Percentiles rank a stretch among this genome's conserved stretches.
Evolutionary conservation across 441 rosid species (phyloP).

Genomic region (Lepidium campestre): DNA sequence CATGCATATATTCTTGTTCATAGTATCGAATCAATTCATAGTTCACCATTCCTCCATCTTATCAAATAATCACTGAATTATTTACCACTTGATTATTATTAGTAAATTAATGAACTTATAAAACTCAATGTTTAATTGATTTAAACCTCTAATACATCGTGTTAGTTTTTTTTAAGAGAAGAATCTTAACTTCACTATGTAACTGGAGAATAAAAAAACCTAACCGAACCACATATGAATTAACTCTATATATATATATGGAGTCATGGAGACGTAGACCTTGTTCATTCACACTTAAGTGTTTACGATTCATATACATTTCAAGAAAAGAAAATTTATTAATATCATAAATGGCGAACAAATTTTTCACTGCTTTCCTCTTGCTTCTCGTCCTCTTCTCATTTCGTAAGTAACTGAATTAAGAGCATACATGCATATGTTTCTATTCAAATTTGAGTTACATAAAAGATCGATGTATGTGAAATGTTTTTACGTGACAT

Average conservation of each 20-base stretch:
- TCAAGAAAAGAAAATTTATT: not conserved
- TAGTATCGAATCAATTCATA: too few relatives aligned
- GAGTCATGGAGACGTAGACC: not conserved
- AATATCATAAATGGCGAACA: constrained; percentile 31
- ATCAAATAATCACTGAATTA: too few relatives aligned
- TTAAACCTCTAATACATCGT: not conserved
- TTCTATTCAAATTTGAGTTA: too few relatives aligned
- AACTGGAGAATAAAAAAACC: not conserved
- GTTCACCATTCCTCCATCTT: too few relatives aligned
- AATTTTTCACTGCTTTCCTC: constrained; percentile 23
- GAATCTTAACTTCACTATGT: not conserved
- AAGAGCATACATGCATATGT: not conserved
- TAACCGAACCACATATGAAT: not conserved
- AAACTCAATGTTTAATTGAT: not conserved
- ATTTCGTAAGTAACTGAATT: constrained; percentile 32
- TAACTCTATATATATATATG: constrained; percentile 11
- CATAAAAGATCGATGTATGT: not conserved
- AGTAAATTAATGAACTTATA: not conserved
- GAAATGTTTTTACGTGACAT: not conserved
- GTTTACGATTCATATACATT: not conserved
- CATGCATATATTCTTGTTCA: too few relatives aligned
- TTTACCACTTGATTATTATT: too few relatives aligned
- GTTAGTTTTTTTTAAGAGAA: too few relatives aligned
- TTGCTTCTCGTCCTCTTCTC: constrained; percentile 38
- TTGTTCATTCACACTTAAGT: not conserved